Conservation (phyloP, 148 eudicot species). For the Spergularia bocconei region DNA sequence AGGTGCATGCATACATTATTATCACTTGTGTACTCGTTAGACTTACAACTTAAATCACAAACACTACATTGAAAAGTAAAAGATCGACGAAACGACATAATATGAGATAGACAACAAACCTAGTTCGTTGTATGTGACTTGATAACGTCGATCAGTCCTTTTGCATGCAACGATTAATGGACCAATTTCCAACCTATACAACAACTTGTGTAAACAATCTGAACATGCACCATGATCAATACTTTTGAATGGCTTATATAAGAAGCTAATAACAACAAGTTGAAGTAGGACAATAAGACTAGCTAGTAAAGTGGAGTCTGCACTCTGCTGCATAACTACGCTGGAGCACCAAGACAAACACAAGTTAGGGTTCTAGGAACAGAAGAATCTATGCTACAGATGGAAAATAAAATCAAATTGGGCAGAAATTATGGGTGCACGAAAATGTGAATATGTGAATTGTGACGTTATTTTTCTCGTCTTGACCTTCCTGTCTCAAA, state of each 20-base stretch:
- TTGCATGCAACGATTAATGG: neutral
- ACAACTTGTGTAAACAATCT: too few relatives aligned
- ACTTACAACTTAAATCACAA: too few relatives aligned
- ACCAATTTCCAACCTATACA: neutral
- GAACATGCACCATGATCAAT: neutral
- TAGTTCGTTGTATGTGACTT: neutral
- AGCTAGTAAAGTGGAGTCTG: neutral
- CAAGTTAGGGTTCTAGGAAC: neutral
- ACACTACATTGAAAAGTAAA: too few relatives aligned
- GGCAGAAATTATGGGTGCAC: neutral
- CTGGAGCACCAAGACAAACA: slow-evolving; percentile 19
- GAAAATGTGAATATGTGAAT: neutral
- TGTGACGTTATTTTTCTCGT: neutral
- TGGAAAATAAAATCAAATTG: slow-evolving; percentile 17
- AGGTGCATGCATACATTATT: too few relatives aligned
- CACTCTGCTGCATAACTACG: neutral
- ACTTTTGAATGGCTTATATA: slow-evolving; percentile 15
- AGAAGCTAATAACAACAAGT: neutral
- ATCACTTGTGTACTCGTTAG: too few relatives aligned
- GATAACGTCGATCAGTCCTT: neutral
- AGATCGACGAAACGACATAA: too few relatives aligned
- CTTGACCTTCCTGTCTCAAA: slow-evolving; percentile 1
- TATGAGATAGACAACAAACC: slow-evolving; percentile 12
- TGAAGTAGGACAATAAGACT: too few relatives aligned
- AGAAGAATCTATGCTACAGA: slow-evolving; percentile 15